Evolutionary conservation across 306 rosid species (phyloP), one percentile per base, ranked within the genome.

Genomic region (Rubus idaeus): DNA sequence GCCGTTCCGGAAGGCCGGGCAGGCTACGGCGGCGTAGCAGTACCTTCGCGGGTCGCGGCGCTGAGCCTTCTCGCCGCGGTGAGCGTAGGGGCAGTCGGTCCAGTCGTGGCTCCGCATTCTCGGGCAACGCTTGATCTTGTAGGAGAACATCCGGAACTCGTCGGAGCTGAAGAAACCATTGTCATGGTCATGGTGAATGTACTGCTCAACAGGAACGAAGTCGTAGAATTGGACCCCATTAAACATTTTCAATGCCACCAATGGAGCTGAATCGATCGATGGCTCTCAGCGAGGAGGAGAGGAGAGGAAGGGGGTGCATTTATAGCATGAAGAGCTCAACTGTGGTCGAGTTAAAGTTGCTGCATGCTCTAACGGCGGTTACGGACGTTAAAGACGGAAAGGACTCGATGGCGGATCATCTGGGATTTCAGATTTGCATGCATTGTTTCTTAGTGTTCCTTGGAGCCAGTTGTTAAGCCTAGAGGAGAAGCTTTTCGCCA

Each of bases 41-140:
- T 56, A 64, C 14, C 73, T 71, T 2, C 82, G 79, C 2, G 87
- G 91, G 75, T 85, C 91, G 0, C 91, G 87, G 71, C 91, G 84
- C 80, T 80, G 82, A 0, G 91, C 91, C 79, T 85, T 87, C 78
- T 85, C 89, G 61, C 87, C 89, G 0, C 84, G 85, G 85, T 87
- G 91, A 12, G 91, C 89, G 74, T 75, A 87, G 13, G 91, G 91
- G 71, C 91, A 85, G 47, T 81, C 81, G 3, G 89, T 87, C 91
- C 91, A 87, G 78, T 87, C 89, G 62, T 87, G 91, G 83, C 84
- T 81, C 11, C 85, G 76, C 53, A 63, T 45, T 44, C 85, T 74
- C 18, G 87, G 87, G 50, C 91, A 87, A 41, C 87, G 85, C 75
- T 76, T 81, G 77, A 87, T 78, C 83, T 87, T 87, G 85, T 68